Base-by-base conservation (phyloP, 1,139 yeast species). In the Hemisphaericaspora subhashii region DNA sequence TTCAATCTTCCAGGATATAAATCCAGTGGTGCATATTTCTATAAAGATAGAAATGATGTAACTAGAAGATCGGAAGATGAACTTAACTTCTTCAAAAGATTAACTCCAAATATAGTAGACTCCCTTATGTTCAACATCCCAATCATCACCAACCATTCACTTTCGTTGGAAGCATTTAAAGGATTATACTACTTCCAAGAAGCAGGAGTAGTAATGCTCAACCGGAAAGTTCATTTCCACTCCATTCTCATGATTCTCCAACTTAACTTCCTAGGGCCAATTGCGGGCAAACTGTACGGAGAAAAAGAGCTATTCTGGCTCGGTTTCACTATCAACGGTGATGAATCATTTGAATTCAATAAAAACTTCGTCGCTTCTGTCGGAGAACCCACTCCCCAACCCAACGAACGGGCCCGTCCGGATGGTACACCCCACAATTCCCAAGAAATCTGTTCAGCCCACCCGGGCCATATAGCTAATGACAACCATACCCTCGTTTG, bases 221-320 rank as follows among this genome's bases (percentile, higher is more conserved):
- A 77, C 46, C 61, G 76, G 31, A 47, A 46, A 3, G 54, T 50
- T 15, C 79, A 77, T 50, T 66, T 74, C 42, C 58, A 58, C 34
- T 72, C 74, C 26, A 50, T 77, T 2, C 43, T 77, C 6, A 58
- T 72, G 43, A 68, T 79, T 46, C 53, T 73, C 4, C 65, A 70
- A 36, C 47, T 78, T 37, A 63, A 62, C 37, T 61, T 74, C 36
- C 66, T 68, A 46, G 55, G 52, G 6, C 71, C 77, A 3, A 55
- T 72, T 15, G 56, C 53, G 31, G 51, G 64, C 23, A 61, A 76
- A 45, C 58, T 74, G 3, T 74, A 76, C 54, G 87, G 87, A 14
- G 88, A 82, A 48, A 81, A 82, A 48, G 88, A 82, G 53, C 59
- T 81, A 13, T 75, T 80, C 44, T 81, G 86, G 86, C 54, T 82